Evolutionary conservation across 805 yeast genomes (phyloP), one percentile per base, ranked within the genome.

Genomic region (Isabelozyma pseudorhagii): DNA sequence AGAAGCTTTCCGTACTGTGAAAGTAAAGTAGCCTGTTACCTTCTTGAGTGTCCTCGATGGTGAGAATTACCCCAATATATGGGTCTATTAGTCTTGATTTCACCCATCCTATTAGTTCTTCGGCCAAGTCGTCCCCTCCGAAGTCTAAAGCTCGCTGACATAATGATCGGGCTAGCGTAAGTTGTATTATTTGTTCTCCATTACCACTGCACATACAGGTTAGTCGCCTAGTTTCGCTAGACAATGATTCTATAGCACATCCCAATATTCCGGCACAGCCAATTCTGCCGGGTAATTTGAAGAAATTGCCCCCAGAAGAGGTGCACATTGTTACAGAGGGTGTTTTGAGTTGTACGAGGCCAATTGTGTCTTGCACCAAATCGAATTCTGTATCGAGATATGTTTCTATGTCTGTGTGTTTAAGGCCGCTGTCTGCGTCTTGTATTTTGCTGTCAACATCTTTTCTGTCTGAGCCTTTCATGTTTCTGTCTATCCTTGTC

Each of bases 261-360:
- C 85, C 85, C 2, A 71, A 56, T 1, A 79, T 52, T 0, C 78
- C 82, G 9, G 84, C 82, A 62, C 84, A 80, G 7, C 85, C 83
- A 2, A 79, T 63, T 46, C 85, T 53, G 0, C 83, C 82, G 0
- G 76, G 74, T 1, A 68, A 52, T 51, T 80, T 79, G 58, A 78
- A 71, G 50, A 78, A 66, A 47, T 78, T 76, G 0, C 85, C 85
- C 1, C 85, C 85, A 0, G 84, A 80, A 0, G 83, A 79, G 0
- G 76, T 59, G 0, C 74, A 78, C 31, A 56, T 53, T 25, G 34
- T 60, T 7, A 59, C 61, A 14, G 31, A 44, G 21, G 34, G 41
- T 4, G 17, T 18, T 4, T 45, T 45, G 29, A 53, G 40, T 2
- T 71, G 59, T 4, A 71, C 56, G 2, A 74, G 53, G 0, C 84